Percentiles rank a stretch among this genome's conserved stretches.
Evolutionary conservation across 2,329 filamentous ascomycete genomes (phyloP).

Genomic region (Periconia digitata): DNA sequence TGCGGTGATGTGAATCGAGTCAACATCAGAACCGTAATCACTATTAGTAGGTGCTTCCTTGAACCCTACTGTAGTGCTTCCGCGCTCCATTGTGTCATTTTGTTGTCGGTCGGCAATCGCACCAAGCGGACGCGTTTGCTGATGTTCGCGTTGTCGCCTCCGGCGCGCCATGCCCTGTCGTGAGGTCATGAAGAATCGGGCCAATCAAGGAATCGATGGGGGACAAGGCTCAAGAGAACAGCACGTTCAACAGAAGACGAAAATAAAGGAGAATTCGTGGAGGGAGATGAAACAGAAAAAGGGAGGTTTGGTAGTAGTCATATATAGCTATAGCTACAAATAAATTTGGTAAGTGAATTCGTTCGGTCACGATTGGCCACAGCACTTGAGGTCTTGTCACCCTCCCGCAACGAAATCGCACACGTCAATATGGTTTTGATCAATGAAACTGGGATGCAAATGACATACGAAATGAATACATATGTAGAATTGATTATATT

Average conservation of each 20-base stretch:
- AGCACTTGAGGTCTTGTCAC: too few species aligned
- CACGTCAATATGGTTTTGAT: too few species aligned
- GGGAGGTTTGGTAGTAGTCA: not conserved
- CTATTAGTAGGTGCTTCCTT: conserved; percentile 34
- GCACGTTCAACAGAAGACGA: not conserved
- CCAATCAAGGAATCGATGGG: not conserved
- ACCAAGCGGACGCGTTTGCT: conserved; percentile 4
- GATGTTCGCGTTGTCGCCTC: conserved; percentile 1
- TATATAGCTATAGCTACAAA: not conserved
- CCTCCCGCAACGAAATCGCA: not conserved
- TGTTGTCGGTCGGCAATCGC: conserved; percentile 1
- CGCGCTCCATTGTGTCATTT: conserved; percentile 30
- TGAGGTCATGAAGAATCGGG: conserved; percentile 13
- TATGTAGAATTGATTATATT: not conserved
- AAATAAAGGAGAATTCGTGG: not conserved
- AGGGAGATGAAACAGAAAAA: not conserved
- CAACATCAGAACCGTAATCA: conserved; percentile 67
- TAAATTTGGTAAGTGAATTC: not conserved
- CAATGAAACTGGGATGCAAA: too few species aligned
- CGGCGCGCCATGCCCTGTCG: conserved; percentile 13
- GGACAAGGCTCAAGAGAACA: not conserved
- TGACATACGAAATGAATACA: too few species aligned
- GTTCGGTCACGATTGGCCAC: too few species aligned
- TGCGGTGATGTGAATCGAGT: conserved; percentile 44
- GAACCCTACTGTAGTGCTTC: conserved; percentile 10